Evolutionary conservation across 176 grass and related monocot species (phyloP), one percentile per base, ranked within the genome.

Genomic region (Microstegium vimineum): DNA sequence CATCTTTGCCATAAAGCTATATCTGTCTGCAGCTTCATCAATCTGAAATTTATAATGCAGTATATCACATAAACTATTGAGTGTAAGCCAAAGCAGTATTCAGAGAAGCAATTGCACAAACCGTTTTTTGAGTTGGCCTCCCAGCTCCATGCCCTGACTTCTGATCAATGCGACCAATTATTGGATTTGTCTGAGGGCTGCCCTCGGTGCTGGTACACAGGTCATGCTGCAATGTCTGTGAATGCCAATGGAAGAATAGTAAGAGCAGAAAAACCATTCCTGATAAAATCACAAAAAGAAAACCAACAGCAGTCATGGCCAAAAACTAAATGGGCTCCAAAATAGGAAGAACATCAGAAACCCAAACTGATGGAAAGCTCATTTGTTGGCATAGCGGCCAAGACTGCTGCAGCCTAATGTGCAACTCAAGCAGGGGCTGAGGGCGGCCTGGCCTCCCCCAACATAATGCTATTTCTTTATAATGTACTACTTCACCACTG

Each of bases 1-100:
- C 73, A 98, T 86, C 78, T 98, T 98, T 6, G 90, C 92, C 95
- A 98, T 89, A 81, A 98, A 98, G 76, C 95, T 87, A 83, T 94
- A 98, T 9, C 90, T 87, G 73, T 98, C 95, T 0, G 84, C 90
- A 17, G 82, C 95, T 63, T 98, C 90, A 10, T 92, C 90, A 69
- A 98, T 98, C 95, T 98, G 84, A 37, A 88, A 88, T 63, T 36
- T 22, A 68, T 26, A 68, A 60, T 6, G 2, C 14, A 77, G 11
- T 10, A 10, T 16, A 72, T 67, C 63, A 6, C 2, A 85, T 38
- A 84, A 82, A 38, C 65, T 80, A 71, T 34, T 30, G 41, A 87
- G 49, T 32, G 56, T 59, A 78, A 52, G 5, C 25, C 67, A 81
- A 35, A 77, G 10, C 2, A 41, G 42, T 16, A 81, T 37, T 46